These are phyloP conservation scores for Coniochaeta ligniaria DNA, from an alignment of 2,329 filamentous ascomycete genomes.

Conservation along the genomic window DNA sequence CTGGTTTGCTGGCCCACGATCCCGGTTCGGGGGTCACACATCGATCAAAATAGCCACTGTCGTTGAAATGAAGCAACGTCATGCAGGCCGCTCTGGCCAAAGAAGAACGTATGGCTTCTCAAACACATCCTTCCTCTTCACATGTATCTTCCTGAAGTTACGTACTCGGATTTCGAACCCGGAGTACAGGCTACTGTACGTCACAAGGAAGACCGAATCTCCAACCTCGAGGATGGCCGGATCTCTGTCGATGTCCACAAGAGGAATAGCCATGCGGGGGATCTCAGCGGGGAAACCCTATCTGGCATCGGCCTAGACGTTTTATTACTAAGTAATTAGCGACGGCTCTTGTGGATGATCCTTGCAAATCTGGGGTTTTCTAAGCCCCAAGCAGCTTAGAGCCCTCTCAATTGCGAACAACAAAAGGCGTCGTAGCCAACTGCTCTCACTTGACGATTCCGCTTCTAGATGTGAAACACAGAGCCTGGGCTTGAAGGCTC, in stretches of 20 bases:
- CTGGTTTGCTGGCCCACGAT: constrained; percentile 1
- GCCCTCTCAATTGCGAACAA: background rate
- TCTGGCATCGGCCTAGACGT: background rate
- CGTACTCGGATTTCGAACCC: background rate
- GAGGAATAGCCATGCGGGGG: background rate
- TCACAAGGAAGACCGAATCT: background rate
- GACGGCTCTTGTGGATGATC: background rate
- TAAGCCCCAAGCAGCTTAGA: background rate
- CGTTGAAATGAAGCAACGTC: background rate
- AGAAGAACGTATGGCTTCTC: background rate
- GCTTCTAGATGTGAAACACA: background rate
- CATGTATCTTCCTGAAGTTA: background rate
- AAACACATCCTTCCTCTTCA: background rate
- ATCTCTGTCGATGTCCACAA: background rate
- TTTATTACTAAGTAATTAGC: too few species aligned
- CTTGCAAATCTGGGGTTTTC: background rate
- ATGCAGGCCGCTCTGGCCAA: background rate
- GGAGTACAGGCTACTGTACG: background rate
- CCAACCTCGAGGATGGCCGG: background rate
- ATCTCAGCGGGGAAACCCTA: background rate
- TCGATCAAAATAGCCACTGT: background rate
- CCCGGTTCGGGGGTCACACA: background rate
- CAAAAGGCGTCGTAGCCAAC: background rate
- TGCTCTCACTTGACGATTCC: background rate
- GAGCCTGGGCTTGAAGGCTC: background rate